Base-by-base conservation (phyloP, 306 rosid genomes). In the Lotus japonicus region DNA sequence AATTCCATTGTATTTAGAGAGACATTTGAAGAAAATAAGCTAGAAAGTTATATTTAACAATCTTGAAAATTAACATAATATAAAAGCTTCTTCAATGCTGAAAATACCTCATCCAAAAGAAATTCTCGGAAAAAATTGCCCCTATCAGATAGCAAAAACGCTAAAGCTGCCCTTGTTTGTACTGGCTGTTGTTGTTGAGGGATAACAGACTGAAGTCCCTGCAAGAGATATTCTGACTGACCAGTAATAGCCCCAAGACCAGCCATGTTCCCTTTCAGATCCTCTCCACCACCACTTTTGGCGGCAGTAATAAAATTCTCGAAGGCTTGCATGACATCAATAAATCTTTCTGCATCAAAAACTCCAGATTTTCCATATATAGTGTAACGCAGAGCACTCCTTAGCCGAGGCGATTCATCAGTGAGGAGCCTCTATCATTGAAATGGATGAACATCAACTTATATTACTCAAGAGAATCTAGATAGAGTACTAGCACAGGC, bases 321-420 rank as follows among this genome's bases (percentile, higher is more conserved):
- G 12, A 94, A 94, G 73, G 98, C 97, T 90, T 90, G 98, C 98
- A 94, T 94, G 70, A 94, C 95, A 86, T 90, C 98, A 72, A 90
- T 94, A 84, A 94, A 94, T 83, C 98, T 86, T 79, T 90, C 98
- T 21, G 98, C 98, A 58, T 94, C 84, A 79, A 94, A 94, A 61
- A 90, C 86, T 71, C 98, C 98, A 59, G 95, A 86, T 75, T 86
- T 94, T 64, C 98, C 98, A 75, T 94, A 94, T 64, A 94, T 94
- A 54, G 98, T 94, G 77, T 88, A 94, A 46, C 95, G 95, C 54
- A 94, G 80, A 77, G 98, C 98, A 73, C 58, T 70, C 86, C 97
- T 81, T 56, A 90, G 84, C 74, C 96, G 86, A 48, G 98, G 97
- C 63, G 98, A 94, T 82, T 90, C 98, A 79, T 94, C 98, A 21